Evolutionary conservation across 352 stramenopile genomes (phyloP), one percentile per base, ranked within the genome.

Genomic region (Peronosclerospora sorghi): DNA sequence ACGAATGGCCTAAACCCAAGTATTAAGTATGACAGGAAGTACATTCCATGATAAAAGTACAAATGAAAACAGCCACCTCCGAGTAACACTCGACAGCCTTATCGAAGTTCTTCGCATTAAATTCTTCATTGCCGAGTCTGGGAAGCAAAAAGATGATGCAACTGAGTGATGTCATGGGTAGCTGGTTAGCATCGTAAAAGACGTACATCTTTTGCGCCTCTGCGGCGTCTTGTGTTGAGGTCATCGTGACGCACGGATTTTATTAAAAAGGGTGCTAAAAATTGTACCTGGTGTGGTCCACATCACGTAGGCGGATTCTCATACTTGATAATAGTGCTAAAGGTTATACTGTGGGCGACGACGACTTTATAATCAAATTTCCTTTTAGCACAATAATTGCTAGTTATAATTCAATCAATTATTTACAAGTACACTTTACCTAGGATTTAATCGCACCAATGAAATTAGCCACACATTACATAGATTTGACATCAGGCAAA

Each of bases 91-190:
- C 69, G 43, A 85, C 61, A 32, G 76, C 76, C 52, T 85, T 83
- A 53, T 68, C 73, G 39, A 85, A 89, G 69, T 83, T 86, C 58
- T 90, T 90, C 35, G 72, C 48, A 45, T 86, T 90, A 56, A 90
- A 90, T 54, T 90, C 78, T 32, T 87, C 74, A 48, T 90, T 90
- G 18, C 78, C 78, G 21, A 90, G 62, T 15, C 70, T 34, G 1
- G 5, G 32, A 2, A 41, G 35, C 30, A 12, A 30, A 23, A 9
- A 48, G 5, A 21, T 24, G 15, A 26, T 15, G 32, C 13, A 30
- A 34, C 17, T 7, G 32, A 34, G 17, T 36, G 1, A 37, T 26
- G 13, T 41, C 4, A 2, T 23, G 9, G 27, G 5, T 14, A 24
- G 4, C 29, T 53, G 9, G 12, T 7, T 27, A 4, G 23, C 1